Percentiles rank a stretch among this genome's conserved stretches.
Conservation (phyloP, 2,329 filamentous ascomycete genomes). For the Zymoseptoria pseudotritici region DNA sequence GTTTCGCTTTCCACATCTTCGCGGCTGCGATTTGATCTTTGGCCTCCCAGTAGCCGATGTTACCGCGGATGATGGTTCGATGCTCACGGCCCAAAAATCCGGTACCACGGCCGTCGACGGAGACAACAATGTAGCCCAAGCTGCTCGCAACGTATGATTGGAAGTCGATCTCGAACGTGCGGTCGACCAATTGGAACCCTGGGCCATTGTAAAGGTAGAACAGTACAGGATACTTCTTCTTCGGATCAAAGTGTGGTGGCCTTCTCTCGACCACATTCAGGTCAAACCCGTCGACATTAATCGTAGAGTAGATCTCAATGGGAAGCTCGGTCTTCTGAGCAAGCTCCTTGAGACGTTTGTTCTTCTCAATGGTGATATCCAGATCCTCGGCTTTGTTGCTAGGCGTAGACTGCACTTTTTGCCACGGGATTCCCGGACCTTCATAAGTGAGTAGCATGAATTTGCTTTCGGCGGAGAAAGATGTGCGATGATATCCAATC, state of each 20-base stretch:
- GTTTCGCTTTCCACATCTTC: constrained; percentile 70
- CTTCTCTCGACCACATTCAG: constrained; percentile 73
- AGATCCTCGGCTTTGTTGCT: constrained; percentile 42
- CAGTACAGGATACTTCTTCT: constrained; percentile 83
- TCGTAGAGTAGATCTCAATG: constrained; percentile 70
- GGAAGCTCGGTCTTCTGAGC: constrained; percentile 75
- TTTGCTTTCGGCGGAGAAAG: constrained; percentile 74
- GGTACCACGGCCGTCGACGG: constrained; percentile 87
- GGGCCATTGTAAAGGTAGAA: constrained; percentile 95
- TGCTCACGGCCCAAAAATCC: constrained; percentile 81
- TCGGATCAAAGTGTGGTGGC: constrained; percentile 77
- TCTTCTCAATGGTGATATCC: constrained; percentile 65
- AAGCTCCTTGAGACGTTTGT: constrained; percentile 59
- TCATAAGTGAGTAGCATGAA: constrained; percentile 79
- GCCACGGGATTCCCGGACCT: constrained; percentile 81
- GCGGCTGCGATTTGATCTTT: constrained; percentile 87
- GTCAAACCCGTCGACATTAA: constrained; percentile 73
- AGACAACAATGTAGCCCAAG: constrained; percentile 89
- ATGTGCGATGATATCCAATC: constrained; percentile 72
- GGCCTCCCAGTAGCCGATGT: constrained; percentile 78
- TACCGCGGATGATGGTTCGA: constrained; percentile 72
- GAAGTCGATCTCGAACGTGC: constrained; percentile 77
- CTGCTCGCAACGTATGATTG: constrained; percentile 79
- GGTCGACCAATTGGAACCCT: constrained; percentile 80
- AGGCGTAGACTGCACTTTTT: constrained; percentile 80